Evolutionary conservation across 192 early-diverging fungal species (phyloP), one percentile per base, ranked within the genome.

Genomic region (Gryganskiella cystojenkinii): DNA sequence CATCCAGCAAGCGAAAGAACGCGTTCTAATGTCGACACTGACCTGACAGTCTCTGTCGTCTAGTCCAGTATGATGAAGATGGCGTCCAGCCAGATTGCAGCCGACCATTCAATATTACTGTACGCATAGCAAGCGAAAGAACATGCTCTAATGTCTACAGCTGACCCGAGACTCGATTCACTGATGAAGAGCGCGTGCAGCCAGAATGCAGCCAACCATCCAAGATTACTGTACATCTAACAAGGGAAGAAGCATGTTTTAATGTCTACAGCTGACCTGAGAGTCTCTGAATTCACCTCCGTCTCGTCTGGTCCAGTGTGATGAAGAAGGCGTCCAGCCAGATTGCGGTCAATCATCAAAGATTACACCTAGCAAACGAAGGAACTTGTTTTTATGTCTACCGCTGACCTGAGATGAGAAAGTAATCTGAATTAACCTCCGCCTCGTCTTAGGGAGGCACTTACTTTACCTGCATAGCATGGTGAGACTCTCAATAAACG

Each of bases 311-410:
- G n/a, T n/a, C n/a, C n/a, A n/a, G n/a, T n/a, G n/a, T n/a, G 58
- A 61, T 61, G 58, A 61, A 30, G 43, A 40, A 57, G 11, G 24
- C 22, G 42, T 46, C 43, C 58, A 61, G 58, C 13, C 37, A 4
- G 44, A 61, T 22, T 46, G 15, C 27, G 58, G 58, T 22, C 10
- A 44, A 17, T 44, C 58, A 43, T 61, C 58, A 22, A 47, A 61
- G 44, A 28, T 46, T 61, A 46, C 58, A 3, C 58, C 40, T n/a
- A n/a, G n/a, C 43, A 61, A 43, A 27, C 40, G 58, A 61, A 61
- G 17, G 58, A 61, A 61, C 43, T 46, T 61, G 40, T 61, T 61
- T 44, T 61, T 57, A 54, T 20, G 47, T 49, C 47, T 49, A 24
- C 47, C n/a, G 47, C 25, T 49, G 47, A 4, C n/a, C 20, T 49